Base-by-base conservation (phyloP, 2,329 filamentous ascomycete species). In the Calonectria leucothoes region DNA sequence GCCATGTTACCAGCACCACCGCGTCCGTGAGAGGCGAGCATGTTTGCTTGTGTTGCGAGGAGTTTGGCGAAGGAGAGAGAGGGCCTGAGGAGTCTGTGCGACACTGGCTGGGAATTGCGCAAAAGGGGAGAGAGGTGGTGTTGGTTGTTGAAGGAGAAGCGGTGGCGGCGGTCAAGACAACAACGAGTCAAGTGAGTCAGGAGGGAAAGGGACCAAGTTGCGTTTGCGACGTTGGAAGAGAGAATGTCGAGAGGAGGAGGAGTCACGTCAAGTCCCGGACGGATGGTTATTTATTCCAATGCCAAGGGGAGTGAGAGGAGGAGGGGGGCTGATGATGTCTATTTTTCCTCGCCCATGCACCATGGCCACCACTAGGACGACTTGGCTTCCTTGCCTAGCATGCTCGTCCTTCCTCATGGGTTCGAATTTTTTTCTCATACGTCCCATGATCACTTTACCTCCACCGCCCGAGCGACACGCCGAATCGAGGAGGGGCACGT, bases 1-100 rank as follows among this genome's bases (percentile, higher is more conserved):
- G 89, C 88, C 82, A 94, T 94, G 86, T 95, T 95, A 81, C 93
- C 94, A 75, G 94, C 94, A 82, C 94, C 94, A 81, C 94, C 94
- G 75, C 94, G 93, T 79, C 94, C 94, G 81, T 94, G 92, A 49
- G 93, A 94, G 52, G 89, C 85, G 73, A 89, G 81, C 85, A 88
- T 89, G 39, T 33, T 71, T 77, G 64, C 15, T 82, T 67, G 49
- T 33, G 48, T 6, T 59, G 33, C 23, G 55, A 55, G 51, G 7
- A 55, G 17, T 42, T 45, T 63, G 39, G 35, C 20, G 35, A 48
- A 35, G 37, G 37, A 33, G 39, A 12, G 31, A 29, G 66, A 52
- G 35, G 29, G 20, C 23, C 27, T 33, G 14, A 35, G 14, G 35
- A 14, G 51, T 25, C 29, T 48, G 51, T 49, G 55, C 33, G 55